These are phyloP conservation scores for Erythrobasidium hasegawianum DNA, from an alignment of 1,284 basidiomycete species.

Conservation along the genomic window DNA sequence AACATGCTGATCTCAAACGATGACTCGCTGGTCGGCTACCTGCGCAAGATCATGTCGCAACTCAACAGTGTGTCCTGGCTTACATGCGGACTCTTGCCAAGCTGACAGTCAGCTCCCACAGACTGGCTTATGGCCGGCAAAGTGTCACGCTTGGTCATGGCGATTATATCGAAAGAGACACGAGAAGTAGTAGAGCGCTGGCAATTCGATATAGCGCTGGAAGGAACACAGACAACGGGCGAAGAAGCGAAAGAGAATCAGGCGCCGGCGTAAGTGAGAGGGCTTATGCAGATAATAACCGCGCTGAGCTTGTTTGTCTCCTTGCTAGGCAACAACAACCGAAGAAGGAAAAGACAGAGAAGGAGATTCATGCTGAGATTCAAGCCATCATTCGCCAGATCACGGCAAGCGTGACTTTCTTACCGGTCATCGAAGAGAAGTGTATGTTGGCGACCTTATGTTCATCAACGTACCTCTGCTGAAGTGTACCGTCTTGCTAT, in stretches of 20 bases:
- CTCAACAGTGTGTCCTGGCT: constrained; percentile 62
- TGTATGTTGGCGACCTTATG: constrained; percentile 59
- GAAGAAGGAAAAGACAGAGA: constrained; percentile 59
- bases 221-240: constrained; percentile 40
- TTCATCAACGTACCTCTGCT: not conserved
- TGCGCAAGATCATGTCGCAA: constrained; percentile 85
- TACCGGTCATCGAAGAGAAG: constrained; percentile 90
- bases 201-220: constrained; percentile 93
- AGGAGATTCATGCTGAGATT: constrained; percentile 95
- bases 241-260: constrained; percentile 41
- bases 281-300: too few species aligned
- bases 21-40: constrained; percentile 83
- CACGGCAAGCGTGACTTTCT: constrained; percentile 89
- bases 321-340: constrained; percentile 26
- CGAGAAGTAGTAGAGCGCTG: constrained; percentile 89
- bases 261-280: constrained; percentile 13
- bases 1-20: constrained; percentile 93
- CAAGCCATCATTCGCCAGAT: constrained; percentile 98
- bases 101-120: constrained; percentile 58
- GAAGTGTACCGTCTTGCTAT: not conserved
- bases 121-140: constrained; percentile 78
- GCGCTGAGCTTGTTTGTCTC: not conserved
- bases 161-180: constrained; percentile 91
- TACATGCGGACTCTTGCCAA: not conserved
- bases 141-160: constrained; percentile 87